Conservation (phyloP, 768 basidiomycete genomes). For the Mycena latifolia region DNA sequence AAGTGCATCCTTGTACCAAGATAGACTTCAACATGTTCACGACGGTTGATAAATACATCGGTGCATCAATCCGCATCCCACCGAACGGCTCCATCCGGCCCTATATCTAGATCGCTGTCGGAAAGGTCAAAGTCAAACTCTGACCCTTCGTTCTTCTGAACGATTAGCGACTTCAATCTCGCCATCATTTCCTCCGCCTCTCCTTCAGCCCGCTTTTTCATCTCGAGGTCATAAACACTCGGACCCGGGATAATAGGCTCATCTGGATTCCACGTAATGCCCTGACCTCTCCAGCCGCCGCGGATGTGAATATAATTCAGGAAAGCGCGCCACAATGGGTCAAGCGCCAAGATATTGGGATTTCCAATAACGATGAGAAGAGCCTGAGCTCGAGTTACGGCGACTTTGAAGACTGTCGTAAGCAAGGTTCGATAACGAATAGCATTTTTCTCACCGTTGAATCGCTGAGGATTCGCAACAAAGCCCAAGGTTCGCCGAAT, state of each 20-base stretch:
- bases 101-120: constrained; percentile 28
- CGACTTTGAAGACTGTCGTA: constrained; percentile 51
- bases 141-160: constrained; percentile 34
- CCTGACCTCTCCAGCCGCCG: constrained; percentile 67
- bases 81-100: constrained; percentile 30
- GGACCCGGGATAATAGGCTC: constrained; percentile 42
- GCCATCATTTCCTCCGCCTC: constrained; percentile 39
- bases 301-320: constrained; percentile 67
- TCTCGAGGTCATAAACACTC: constrained; percentile 27
- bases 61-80: constrained; percentile 39
- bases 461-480: constrained; percentile 65
- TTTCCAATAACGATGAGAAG: constrained; percentile 73
- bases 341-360: constrained; percentile 67
- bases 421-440: background rate
- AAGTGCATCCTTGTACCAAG: background rate
- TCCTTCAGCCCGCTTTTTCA: constrained; percentile 30
- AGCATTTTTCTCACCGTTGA: constrained; percentile 73
- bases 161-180: constrained; percentile 36
- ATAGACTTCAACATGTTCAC: background rate
- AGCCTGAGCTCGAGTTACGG: constrained; percentile 72
- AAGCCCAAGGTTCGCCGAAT: constrained; percentile 69
- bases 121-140: constrained; percentile 38
- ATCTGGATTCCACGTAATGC: constrained; percentile 63
- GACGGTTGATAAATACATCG: background rate
- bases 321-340: constrained; percentile 73